A percentile compares a stretch with the other conserved stretches of the same genome.
These are phyloP conservation scores for Roridomyces roridus DNA, from an alignment of 768 basidiomycete genomes.

Conservation along the genomic window DNA sequence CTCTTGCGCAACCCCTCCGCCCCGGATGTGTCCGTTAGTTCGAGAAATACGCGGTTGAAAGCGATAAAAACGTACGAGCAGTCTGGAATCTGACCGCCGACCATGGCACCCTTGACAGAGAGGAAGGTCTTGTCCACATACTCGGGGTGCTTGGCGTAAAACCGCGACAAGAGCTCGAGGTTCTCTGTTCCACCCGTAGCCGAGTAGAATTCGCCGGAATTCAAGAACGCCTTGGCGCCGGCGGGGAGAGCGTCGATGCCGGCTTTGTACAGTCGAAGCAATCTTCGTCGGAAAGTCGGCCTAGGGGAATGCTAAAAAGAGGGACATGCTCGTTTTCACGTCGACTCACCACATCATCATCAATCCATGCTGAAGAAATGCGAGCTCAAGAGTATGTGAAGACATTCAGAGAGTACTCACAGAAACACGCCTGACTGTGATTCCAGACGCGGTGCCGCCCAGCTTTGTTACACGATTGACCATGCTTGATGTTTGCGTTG, in stretches of 20 bases:
- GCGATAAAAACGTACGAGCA: constrained; percentile 6
- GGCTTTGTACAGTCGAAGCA: constrained; percentile 64
- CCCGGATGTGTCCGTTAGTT: too few relatives aligned
- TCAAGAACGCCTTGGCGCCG: constrained; percentile 49
- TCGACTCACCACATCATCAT: constrained; percentile 61
- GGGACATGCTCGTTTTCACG: background rate
- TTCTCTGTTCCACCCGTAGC: constrained; percentile 46
- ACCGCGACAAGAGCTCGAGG: constrained; percentile 16
- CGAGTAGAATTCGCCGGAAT: constrained; percentile 65
- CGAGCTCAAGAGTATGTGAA: background rate
- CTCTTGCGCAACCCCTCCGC: background rate
- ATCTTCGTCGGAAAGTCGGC: constrained; percentile 56
- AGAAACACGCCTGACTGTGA: too few relatives aligned
- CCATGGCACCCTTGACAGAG: constrained; percentile 11
- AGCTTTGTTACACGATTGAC: too few relatives aligned
- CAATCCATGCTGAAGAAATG: constrained; percentile 45
- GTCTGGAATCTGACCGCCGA: background rate
- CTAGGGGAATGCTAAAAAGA: constrained; percentile 46
- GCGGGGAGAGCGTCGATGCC: constrained; percentile 48
- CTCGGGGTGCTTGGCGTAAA: constrained; percentile 12
- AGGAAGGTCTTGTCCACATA: constrained; percentile 19
- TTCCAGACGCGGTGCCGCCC: too few relatives aligned
- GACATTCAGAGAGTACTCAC: too few relatives aligned
- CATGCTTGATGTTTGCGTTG: too few relatives aligned
- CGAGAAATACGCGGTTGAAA: too few relatives aligned